Conservation (phyloP, 495 filamentous ascomycete species). For the Barbatosphaeria neglecta region DNA sequence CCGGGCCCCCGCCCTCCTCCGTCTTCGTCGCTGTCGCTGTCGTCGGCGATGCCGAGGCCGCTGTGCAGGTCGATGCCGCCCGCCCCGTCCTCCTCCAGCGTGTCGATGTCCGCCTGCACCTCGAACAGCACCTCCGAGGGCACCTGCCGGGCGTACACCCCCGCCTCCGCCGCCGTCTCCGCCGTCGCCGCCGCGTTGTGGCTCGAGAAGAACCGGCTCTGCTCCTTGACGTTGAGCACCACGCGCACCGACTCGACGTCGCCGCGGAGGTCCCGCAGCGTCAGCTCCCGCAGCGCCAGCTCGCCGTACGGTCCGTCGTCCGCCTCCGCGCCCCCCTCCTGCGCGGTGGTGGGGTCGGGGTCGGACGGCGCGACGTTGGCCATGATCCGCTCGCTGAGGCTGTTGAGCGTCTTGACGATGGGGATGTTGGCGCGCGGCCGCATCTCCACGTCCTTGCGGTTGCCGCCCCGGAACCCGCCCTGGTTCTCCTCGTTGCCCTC, state of each 20-base stretch:
- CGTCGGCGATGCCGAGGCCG: conserved; percentile 49
- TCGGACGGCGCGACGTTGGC: conserved; percentile 72
- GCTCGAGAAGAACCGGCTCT: conserved; percentile 65
- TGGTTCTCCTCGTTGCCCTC: conserved; percentile 91
- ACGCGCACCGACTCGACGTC: conserved; percentile 62
- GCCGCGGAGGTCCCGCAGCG: conserved; percentile 70
- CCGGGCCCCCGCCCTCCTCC: conserved; percentile 42
- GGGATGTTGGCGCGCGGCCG: conserved; percentile 44
- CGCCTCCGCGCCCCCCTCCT: conserved; percentile 63
- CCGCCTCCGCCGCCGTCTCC: conserved; percentile 46
- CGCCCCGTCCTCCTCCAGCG: conserved; percentile 30
- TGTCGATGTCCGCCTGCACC: conserved; percentile 50
- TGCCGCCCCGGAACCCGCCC: conserved; percentile 53
- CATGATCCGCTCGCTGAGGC: conserved; percentile 80
- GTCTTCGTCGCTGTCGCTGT: conserved; percentile 58
- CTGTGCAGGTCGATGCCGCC: conserved; percentile 45
- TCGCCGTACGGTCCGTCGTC: no score
- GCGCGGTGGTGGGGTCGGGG: conserved; percentile 41
- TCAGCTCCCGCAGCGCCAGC: no score
- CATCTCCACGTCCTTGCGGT: conserved; percentile 81
- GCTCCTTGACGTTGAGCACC: conserved; percentile 77
- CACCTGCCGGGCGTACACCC: conserved; percentile 50
- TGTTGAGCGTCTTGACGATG: conserved; percentile 78
- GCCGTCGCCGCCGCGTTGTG: conserved; percentile 40
- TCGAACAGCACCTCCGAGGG: conserved; percentile 52